Evolutionary conservation across 1,139 yeast genomes (phyloP).

Genomic region (Kodamaea ohmeri): DNA sequence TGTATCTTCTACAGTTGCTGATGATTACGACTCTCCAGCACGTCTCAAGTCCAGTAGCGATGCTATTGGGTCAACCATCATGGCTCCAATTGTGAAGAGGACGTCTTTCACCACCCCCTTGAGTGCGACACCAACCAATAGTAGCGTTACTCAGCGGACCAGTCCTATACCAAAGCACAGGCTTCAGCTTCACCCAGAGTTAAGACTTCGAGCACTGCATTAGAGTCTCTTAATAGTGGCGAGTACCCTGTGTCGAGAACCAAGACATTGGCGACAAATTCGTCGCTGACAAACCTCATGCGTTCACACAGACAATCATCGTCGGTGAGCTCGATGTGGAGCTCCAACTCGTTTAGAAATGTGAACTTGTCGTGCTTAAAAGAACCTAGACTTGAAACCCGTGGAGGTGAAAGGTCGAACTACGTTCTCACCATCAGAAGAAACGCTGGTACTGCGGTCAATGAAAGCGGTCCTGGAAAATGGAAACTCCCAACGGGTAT

Average conservation of each 20-base stretch:
- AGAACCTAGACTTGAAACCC: constrained; percentile 35
- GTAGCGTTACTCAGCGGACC: constrained; percentile 7
- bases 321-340: constrained; percentile 39
- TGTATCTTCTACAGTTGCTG: constrained; percentile 8
- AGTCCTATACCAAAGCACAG: constrained; percentile 6
- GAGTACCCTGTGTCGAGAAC: constrained; percentile 12
- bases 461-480: constrained; percentile 52
- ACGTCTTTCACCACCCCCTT: constrained; percentile 7
- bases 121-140: constrained; percentile 11
- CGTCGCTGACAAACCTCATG: constrained; percentile 5
- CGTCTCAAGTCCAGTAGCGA: constrained; percentile 8
- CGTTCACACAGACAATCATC: constrained; percentile 26
- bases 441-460: constrained; percentile 54
- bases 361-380: constrained; percentile 42
- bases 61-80: constrained; percentile 10
- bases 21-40: constrained; percentile 7
- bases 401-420: constrained; percentile 51
- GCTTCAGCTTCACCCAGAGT: constrained; percentile 13
- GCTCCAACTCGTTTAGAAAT: constrained; percentile 35
- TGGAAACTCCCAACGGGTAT: constrained; percentile 71
- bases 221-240: constrained; percentile 12
- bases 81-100: constrained; percentile 7
- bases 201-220: constrained; percentile 10
- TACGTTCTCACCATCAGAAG: constrained; percentile 56
- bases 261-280: constrained; percentile 11